Base-by-base conservation (phyloP, 768 basidiomycete genomes). In the Collybiopsis luxurians region DNA sequence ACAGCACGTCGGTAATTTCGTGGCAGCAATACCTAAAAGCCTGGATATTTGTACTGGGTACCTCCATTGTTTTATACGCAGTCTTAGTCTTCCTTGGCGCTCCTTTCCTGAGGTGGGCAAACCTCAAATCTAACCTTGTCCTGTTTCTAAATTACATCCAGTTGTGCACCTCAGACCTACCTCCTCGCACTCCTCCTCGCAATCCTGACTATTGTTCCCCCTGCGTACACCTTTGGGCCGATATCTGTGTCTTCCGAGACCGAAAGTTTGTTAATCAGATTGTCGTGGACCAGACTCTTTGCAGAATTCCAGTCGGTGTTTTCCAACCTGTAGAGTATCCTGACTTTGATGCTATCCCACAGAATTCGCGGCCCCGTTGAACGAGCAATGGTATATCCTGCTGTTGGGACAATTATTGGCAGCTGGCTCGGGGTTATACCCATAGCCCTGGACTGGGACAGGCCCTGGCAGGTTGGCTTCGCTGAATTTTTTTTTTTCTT, bases 401-500 rank as follows among this genome's bases (percentile, higher is more conserved):
- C 82, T 11, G 64, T 87, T 24, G 92, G 92, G 39, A 75, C 90
- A 0, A 61, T 89, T 42, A 27, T 86, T 19, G 96, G 95, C 4
- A 78, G 81, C 43, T 97, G 94, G 95, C 34, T 80, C 13, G 95
- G 94, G 15, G 84, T 81, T 10, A 76, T 95, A 45, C 91, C 93
- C 2, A 87, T 95, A 45, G 90, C 92, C 0, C 83, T 98, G 17
- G 96, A 98, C 71, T 98, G 96, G 96, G 95, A 95, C 66, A 81
- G 93, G 36, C 92, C 95, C 6, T 98, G 95, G 95, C 96, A 98
- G 88, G 94, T 91, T 53, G 56, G 83, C 73, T 11, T 36, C 19
- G 24, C 26, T 34, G 4, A 39, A 1, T 3, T 27, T 57, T 38
- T 51, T 15, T 9, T 3, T 27, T 57, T 38, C 49, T 15, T 9